phyloP scores from a whole-genome alignment of 192 early-diverging fungal genomes.

The Entomortierella chlamydospora region DNA sequence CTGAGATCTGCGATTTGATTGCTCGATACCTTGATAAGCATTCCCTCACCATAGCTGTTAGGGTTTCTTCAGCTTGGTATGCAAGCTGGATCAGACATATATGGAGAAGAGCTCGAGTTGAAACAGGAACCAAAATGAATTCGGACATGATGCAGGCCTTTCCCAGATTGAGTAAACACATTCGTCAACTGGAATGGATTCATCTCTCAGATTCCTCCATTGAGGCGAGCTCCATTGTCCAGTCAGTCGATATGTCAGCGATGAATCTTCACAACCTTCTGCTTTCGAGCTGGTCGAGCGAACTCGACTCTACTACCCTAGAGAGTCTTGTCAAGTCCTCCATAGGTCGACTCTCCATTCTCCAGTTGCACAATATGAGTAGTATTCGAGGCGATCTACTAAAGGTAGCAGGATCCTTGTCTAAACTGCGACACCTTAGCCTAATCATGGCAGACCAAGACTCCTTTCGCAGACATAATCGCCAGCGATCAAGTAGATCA shows the following conservation, averaged over 20 bases:
- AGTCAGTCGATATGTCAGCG: conserved; percentile 6
- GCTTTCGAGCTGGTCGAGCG: conserved; percentile 20
- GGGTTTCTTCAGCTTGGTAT: conserved; percentile 32
- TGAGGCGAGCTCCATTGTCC: neutral
- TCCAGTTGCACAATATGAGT: conserved; percentile 26
- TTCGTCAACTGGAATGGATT: conserved; percentile 42
- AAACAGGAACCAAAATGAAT: conserved; percentile 4
- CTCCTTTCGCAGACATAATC: neutral
- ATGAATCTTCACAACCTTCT: conserved; percentile 22
- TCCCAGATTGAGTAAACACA: conserved; percentile 19
- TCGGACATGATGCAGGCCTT: conserved; percentile 20
- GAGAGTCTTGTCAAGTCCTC: conserved; percentile 17
- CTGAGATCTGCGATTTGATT: conserved; percentile 42
- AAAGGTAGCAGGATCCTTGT: conserved; percentile 4
- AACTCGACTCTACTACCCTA: conserved; percentile 8
- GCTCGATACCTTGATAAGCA: conserved; percentile 19
- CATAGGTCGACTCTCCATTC: neutral
- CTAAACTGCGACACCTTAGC: conserved; percentile 17
- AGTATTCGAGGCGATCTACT: conserved; percentile 27
- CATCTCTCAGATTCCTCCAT: conserved; percentile 8
- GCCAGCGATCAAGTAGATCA: conserved; percentile 15
- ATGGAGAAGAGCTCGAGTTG: conserved; percentile 26
- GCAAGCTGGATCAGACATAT: conserved; percentile 25
- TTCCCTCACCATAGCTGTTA: conserved; percentile 24
- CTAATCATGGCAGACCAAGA: conserved; percentile 14